Evolutionary conservation across 306 rosid genomes (phyloP).

Genomic region (Cyclanthera cordifolia): DNA sequence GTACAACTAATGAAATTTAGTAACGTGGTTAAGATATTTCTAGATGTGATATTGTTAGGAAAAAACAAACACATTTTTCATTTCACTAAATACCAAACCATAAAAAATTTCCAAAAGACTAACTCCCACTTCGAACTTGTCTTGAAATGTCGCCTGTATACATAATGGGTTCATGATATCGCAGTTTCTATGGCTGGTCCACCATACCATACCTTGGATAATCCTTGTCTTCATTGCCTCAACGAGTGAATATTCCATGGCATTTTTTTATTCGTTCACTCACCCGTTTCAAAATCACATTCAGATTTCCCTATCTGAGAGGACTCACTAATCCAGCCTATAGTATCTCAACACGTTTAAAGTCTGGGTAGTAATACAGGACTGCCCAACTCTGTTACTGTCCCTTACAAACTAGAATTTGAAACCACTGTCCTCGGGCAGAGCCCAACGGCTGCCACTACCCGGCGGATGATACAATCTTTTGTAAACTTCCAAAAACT

Average conservation of each 20-base stretch:
- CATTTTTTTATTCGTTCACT: not conserved
- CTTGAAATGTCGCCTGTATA: not conserved
- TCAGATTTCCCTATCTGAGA: too few species aligned
- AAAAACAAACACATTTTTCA: too few species aligned
- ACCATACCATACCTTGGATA: not conserved
- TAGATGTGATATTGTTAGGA: not conserved
- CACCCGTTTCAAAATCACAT: not conserved
- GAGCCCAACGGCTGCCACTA: not conserved
- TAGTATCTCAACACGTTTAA: too few species aligned
- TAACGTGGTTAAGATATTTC: too few species aligned
- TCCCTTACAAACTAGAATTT: not conserved
- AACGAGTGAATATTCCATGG: not conserved
- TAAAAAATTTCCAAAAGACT: too few species aligned
- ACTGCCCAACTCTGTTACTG: too few species aligned
- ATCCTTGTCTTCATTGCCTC: constrained; percentile 2
- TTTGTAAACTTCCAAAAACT: not conserved
- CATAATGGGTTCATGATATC: not conserved
- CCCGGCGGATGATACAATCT: not conserved
- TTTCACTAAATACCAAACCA: not conserved
- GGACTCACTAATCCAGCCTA: too few species aligned
- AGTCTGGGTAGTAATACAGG: too few species aligned
- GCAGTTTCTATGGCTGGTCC: not conserved
- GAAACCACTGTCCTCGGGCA: not conserved
- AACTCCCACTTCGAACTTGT: not conserved
- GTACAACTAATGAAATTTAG: too few species aligned